phyloP scores from a whole-genome alignment of 108 stramenopile species.

The Skeletonema grethae region DNA sequence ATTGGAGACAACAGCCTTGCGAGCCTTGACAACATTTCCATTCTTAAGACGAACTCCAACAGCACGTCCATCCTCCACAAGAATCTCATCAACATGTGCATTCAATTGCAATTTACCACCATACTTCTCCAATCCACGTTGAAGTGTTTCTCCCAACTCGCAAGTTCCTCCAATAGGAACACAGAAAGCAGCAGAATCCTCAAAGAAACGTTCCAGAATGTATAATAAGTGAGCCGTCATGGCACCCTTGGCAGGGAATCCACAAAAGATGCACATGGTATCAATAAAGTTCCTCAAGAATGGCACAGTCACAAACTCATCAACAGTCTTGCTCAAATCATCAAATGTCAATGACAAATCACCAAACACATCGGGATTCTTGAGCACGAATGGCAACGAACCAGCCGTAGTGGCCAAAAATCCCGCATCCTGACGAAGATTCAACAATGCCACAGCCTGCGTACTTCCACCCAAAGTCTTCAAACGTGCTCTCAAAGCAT shows the following conservation, averaged over 20 bases:
- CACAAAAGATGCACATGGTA: conserved; percentile 94
- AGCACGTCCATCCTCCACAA: conserved; percentile 88
- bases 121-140: conserved; percentile 83
- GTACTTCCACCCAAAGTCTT: conserved; percentile 87
- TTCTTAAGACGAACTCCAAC: conserved; percentile 89
- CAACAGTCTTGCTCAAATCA: conserved; percentile 86
- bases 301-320: conserved; percentile 88
- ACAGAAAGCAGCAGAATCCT: conserved; percentile 80
- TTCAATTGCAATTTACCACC: conserved; percentile 87
- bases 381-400: conserved; percentile 79
- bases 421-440: conserved; percentile 86
- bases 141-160: conserved; percentile 78
- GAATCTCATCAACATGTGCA: conserved; percentile 90
- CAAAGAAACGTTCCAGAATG: conserved; percentile 91
- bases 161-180: conserved; percentile 91
- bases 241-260: conserved; percentile 94
- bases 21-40: conserved; percentile 84
- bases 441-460: conserved; percentile 81
- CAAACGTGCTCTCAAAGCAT: conserved; percentile 76
- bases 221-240: conserved; percentile 88
- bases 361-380: conserved; percentile 88
- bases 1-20: conserved; percentile 93
- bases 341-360: conserved; percentile 90
- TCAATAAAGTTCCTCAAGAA: conserved; percentile 92
- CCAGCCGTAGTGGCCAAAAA: conserved; percentile 92